A percentile compares a stretch with the other conserved stretches of the same genome.
These are phyloP conservation scores for Lomentospora prolificans DNA, from an alignment of 2,329 filamentous ascomycete species.

Conservation along the genomic window DNA sequence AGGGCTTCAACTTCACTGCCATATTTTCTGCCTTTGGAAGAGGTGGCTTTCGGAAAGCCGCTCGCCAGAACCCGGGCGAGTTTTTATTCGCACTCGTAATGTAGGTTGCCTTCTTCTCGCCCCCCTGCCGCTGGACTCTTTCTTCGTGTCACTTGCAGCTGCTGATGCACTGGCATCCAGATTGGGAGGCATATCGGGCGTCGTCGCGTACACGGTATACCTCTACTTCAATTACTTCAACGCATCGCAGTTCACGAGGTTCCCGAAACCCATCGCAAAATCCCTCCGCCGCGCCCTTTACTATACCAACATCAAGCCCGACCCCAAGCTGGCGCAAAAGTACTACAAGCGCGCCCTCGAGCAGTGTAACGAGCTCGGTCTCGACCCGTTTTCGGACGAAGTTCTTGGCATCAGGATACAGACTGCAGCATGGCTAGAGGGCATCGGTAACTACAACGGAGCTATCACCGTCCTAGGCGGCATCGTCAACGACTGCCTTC, in stretches of 20 bases:
- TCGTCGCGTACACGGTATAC: constrained; percentile 27
- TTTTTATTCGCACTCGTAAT: constrained; percentile 30
- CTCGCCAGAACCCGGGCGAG: constrained; percentile 33
- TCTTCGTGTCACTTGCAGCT: neutral
- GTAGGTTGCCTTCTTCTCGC: constrained; percentile 25
- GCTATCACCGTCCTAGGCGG: constrained; percentile 70
- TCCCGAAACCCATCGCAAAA: constrained; percentile 62
- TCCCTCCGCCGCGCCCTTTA: constrained; percentile 77
- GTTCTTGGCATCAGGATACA: constrained; percentile 83
- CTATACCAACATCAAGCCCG: constrained; percentile 67
- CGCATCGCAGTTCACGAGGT: constrained; percentile 43
- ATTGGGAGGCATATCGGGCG: constrained; percentile 21
- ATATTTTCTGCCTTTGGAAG: neutral
- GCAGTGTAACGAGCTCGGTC: constrained; percentile 58
- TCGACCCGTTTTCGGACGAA: constrained; percentile 88
- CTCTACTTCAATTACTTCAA: constrained; percentile 48
- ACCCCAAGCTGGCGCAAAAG: constrained; percentile 67
- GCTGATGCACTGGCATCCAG: constrained; percentile 21
- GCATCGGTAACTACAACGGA: constrained; percentile 57
- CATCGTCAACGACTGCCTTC: constrained; percentile 58
- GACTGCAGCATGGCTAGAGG: constrained; percentile 70
- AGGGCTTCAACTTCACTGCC: constrained; percentile 4
- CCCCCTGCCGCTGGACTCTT: too few relatives aligned
- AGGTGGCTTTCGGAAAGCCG: constrained; percentile 25
- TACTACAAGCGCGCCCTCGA: constrained; percentile 75